Evolutionary conservation across 768 basidiomycete genomes (phyloP), one percentile per base, ranked within the genome.

Genomic region (Collybia sordida): DNA sequence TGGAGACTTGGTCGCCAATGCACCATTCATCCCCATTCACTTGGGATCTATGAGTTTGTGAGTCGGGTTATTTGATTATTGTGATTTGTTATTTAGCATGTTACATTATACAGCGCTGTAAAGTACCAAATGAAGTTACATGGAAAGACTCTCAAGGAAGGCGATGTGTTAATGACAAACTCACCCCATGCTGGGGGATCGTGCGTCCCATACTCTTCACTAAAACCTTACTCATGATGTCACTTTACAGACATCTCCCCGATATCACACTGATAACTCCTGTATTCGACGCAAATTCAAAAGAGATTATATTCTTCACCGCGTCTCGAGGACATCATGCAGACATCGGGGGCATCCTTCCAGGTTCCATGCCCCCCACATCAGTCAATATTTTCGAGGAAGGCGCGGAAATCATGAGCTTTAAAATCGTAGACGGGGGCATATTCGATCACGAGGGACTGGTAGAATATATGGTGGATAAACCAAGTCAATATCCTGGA

Each of bases 201-300:
- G 88, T 90, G 67, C 59, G 88, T 79, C 23, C 24, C 43, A 12
- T 50, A 50, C 54, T 43, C 49, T 42, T 18, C 40, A 40, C 50
- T 55, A 38, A 42, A 35, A 43, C n/a, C 37, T 21, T 21, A 42
- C 49, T 23, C 35, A 21, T 23, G 21, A 34, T 21, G 25, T 36
- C 36, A 37, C 34, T 1, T 18, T 45, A 31, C 34, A 77, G 75
- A 21, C 75, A 77, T 66, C 67, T 77, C 56, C 75, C 75, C 14
- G 95, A 97, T 66, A 92, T 96, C 49, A 98, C 95, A 6, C 79
- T 95, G 60, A 95, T 97, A 66, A 93, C 89, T 0, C 95, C 95
- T 15, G 94, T 96, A 19, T 97, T 98, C 68, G 73, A 83, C 49
- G 59, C 74, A 14, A 70, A 77, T 18, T 69, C 78, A 14, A 74